These are phyloP conservation scores for Rutstroemia sp. DNA, from an alignment of 2,329 filamentous ascomycete species.

Conservation along the genomic window DNA sequence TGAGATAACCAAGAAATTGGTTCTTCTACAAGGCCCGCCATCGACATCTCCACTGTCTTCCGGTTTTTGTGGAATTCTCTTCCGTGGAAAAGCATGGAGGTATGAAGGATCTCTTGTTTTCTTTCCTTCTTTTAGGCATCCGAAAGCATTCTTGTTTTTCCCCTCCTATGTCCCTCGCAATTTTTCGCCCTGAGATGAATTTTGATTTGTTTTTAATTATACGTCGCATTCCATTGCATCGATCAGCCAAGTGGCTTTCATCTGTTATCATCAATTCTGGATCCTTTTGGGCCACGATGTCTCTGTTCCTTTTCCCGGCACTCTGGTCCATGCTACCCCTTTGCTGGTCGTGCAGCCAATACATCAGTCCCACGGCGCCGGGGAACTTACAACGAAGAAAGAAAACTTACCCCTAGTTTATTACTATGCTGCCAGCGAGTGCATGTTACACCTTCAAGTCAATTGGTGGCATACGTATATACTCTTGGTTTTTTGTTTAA, in stretches of 20 bases:
- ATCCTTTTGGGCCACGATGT: background rate
- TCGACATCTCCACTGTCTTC: background rate
- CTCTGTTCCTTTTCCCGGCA: background rate
- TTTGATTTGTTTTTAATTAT: background rate
- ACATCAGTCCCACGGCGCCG: background rate
- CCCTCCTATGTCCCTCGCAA: background rate
- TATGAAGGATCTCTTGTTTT: slow-evolving; percentile 8
- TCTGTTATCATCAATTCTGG: background rate
- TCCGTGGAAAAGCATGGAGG: slow-evolving; percentile 13
- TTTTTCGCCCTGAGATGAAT: background rate
- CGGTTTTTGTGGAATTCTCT: too few relatives aligned
- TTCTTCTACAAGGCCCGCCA: background rate
- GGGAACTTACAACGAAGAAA: background rate
- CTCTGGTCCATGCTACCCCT: background rate
- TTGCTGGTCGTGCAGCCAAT: background rate
- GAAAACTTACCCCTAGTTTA: too few relatives aligned
- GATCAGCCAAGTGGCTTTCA: background rate
- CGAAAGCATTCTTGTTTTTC: background rate
- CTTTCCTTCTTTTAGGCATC: background rate
- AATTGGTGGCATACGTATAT: background rate
- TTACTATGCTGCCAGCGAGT: too few relatives aligned
- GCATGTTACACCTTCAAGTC: too few relatives aligned
- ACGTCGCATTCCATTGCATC: background rate
- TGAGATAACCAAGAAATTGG: background rate
- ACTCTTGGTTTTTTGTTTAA: background rate